These are phyloP conservation scores for Lactarius sp. DNA, from an alignment of 768 basidiomycete species.

Conservation along the genomic window DNA sequence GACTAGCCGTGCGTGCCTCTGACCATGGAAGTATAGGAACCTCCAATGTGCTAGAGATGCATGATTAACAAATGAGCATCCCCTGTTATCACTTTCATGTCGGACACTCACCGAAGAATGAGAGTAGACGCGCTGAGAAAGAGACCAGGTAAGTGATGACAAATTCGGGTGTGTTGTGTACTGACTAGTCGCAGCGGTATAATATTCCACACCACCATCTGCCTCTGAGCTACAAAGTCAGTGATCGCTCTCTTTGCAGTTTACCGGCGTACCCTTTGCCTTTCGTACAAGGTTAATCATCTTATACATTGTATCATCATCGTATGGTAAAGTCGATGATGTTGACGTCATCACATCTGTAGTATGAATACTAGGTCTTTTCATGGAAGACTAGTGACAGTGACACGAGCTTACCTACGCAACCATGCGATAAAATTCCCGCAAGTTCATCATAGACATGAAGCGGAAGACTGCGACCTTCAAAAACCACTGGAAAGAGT, in stretches of 20 bases:
- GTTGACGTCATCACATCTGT: slow-evolving; percentile 16
- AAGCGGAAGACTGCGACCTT: slow-evolving; percentile 6
- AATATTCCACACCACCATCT: neutral
- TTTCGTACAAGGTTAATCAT: slow-evolving; percentile 13
- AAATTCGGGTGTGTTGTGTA: neutral
- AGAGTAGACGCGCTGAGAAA: slow-evolving; percentile 12
- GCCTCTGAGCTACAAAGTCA: slow-evolving; percentile 1
- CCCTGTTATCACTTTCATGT: neutral
- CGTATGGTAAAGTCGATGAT: slow-evolving; percentile 20
- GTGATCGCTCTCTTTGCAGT: neutral
- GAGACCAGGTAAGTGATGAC: neutral
- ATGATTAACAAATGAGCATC: neutral
- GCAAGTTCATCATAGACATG: slow-evolving; percentile 31
- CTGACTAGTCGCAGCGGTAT: slow-evolving; percentile 11
- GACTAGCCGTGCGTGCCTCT: slow-evolving; percentile 10
- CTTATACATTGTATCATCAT: slow-evolving; percentile 1
- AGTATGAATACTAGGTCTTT: neutral
- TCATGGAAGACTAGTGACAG: no score
- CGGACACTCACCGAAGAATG: slow-evolving; percentile 7
- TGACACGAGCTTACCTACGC: slow-evolving; percentile 35
- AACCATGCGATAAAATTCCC: slow-evolving; percentile 37
- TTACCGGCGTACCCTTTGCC: slow-evolving; percentile 5
- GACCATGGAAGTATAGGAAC: slow-evolving; percentile 20
- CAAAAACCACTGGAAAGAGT: slow-evolving; percentile 27
- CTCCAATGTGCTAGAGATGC: slow-evolving; percentile 14